A percentile compares a stretch with the other conserved stretches of the same genome.
These are phyloP conservation scores for Lepidium africanum DNA, from an alignment of 345 rosid species.

Conservation along the genomic window DNA sequence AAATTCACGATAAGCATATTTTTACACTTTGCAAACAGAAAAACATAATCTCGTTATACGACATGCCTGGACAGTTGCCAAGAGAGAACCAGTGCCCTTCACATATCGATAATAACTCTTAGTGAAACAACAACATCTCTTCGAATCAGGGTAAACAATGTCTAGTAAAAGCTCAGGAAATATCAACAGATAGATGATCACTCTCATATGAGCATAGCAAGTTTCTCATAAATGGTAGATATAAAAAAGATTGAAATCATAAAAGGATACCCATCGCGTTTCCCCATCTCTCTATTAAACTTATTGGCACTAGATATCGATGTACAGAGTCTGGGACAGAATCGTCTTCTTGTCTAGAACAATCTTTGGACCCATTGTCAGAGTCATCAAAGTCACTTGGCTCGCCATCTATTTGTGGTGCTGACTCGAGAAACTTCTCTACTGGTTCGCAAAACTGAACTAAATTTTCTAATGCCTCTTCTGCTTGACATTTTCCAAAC, in stretches of 20 bases:
- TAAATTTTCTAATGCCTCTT: constrained; percentile 39
- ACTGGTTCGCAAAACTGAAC: constrained; percentile 59
- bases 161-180: constrained; percentile 19
- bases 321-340: constrained; percentile 17
- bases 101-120: constrained; percentile 91
- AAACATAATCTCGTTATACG: background rate
- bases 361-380: constrained; percentile 20
- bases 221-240: background rate
- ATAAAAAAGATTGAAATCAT: background rate
- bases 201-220: background rate
- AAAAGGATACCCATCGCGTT: constrained; percentile 88
- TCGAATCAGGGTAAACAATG: constrained; percentile 86
- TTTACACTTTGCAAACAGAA: background rate
- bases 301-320: constrained; percentile 59
- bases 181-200: background rate
- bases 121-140: constrained; percentile 90
- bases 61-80: constrained; percentile 73
- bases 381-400: constrained; percentile 17
- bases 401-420: constrained; percentile 26
- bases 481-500: constrained; percentile 30
- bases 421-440: constrained; percentile 62
- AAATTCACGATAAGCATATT: background rate
- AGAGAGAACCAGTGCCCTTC: constrained; percentile 90
- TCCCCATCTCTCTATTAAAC: constrained; percentile 91
- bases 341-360: constrained; percentile 28